Evolutionary conservation across 75 land plant genomes (phyloP).

Genomic region (Larix kaempferi): DNA sequence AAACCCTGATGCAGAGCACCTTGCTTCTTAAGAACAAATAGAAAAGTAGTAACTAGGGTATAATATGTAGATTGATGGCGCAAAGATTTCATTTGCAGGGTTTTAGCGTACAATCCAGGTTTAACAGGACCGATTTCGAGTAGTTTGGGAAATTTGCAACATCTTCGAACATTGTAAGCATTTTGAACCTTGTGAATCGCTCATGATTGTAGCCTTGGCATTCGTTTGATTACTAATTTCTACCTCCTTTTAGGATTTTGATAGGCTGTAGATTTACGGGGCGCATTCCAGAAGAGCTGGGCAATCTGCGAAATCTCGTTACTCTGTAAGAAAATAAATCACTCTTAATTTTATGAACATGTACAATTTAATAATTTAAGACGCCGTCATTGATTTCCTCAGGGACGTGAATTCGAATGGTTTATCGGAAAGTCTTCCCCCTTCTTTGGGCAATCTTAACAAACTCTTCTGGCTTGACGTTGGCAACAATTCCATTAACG

Average conservation of each 20-base stretch:
- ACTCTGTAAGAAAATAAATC: slow-evolving; percentile 51
- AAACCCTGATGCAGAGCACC: neutral
- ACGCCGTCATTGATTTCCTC: neutral
- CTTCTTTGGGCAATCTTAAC: slow-evolving; percentile 57
- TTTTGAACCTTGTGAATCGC: neutral
- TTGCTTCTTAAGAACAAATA: too few species aligned
- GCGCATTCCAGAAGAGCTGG: slow-evolving; percentile 45
- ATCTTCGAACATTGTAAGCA: slow-evolving; percentile 46
- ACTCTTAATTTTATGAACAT: neutral
- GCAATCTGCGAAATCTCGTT: slow-evolving; percentile 37
- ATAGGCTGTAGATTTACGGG: slow-evolving; percentile 54
- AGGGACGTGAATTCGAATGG: slow-evolving; percentile 71
- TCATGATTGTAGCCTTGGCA: too few species aligned
- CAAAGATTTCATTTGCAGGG: slow-evolving; percentile 20
- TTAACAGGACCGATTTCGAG: slow-evolving; percentile 52
- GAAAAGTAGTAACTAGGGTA: too few species aligned
- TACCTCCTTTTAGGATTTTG: slow-evolving; percentile 28
- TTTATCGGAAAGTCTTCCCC: slow-evolving; percentile 59
- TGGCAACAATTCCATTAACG: slow-evolving; percentile 58
- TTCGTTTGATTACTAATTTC: neutral
- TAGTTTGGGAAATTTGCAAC: slow-evolving; percentile 31
- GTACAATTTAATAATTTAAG: too few species aligned
- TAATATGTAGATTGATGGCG: neutral
- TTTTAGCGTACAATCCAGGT: slow-evolving; percentile 44
- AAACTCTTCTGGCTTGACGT: slow-evolving; percentile 63